phyloP scores from a whole-genome alignment of 805 yeast genomes.

The Yarrowia sp. region DNA sequence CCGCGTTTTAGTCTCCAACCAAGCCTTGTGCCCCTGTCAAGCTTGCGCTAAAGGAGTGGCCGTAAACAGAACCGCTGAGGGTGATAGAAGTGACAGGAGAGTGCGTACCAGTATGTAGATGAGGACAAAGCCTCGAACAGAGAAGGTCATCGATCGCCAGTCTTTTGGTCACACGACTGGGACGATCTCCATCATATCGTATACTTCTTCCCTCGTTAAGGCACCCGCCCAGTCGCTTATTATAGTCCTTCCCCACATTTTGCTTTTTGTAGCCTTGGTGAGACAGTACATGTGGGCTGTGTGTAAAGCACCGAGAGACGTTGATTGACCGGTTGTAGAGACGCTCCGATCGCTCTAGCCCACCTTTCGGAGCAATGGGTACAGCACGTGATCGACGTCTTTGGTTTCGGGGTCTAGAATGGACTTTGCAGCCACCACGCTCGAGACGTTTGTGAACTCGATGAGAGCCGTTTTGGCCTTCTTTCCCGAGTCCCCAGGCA shows the following conservation, averaged over 20 bases:
- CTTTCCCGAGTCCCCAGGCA: slow-evolving; percentile 28
- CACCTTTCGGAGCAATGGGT: slow-evolving; percentile 6
- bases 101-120: no score
- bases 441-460: slow-evolving; percentile 28
- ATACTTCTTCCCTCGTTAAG: no score
- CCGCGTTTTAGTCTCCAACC: slow-evolving; percentile 1
- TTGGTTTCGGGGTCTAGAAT: slow-evolving; percentile 16
- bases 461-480: slow-evolving; percentile 33
- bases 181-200: background rate
- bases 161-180: background rate
- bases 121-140: no score
- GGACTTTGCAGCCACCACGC: slow-evolving; percentile 31
- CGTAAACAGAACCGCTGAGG: no score
- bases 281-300: no score
- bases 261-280: background rate
- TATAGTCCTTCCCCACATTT: slow-evolving; percentile 1
- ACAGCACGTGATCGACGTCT: slow-evolving; percentile 15
- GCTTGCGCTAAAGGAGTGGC: no score
- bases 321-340: no score
- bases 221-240: background rate
- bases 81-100: no score
- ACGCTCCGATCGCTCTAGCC: background rate
- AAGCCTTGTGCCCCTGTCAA: background rate
- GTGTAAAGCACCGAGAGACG: no score
- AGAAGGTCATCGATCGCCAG: no score